A percentile compares a stretch with the other conserved stretches of the same genome.
phyloP scores from a whole-genome alignment of 148 eudicot species.

The Rhododendron vialii region DNA sequence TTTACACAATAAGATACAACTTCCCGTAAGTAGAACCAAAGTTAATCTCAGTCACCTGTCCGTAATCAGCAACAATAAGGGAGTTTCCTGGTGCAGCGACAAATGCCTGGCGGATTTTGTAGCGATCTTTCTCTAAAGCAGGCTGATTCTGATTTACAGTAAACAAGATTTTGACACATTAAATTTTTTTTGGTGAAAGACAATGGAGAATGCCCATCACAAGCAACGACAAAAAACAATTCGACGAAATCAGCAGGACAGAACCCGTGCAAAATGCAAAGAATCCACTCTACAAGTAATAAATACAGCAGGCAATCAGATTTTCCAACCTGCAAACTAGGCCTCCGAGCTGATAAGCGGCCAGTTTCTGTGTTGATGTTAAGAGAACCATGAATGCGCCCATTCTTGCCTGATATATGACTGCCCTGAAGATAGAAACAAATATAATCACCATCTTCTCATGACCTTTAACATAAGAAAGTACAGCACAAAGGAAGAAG shows the following conservation, averaged over 20 bases:
- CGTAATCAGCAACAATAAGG: constrained; percentile 96
- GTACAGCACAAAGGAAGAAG: neutral
- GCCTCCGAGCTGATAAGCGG: constrained; percentile 93
- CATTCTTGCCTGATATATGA: constrained; percentile 75
- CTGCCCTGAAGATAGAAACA: constrained; percentile 44
- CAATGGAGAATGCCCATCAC: neutral
- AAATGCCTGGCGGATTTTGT: constrained; percentile 96
- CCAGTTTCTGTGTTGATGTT: constrained; percentile 99
- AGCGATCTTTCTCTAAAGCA: constrained; percentile 95
- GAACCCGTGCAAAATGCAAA: neutral
- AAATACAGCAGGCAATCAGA: neutral
- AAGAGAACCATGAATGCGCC: constrained; percentile 93
- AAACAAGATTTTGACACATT: constrained; percentile 10
- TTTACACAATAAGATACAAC: neutral
- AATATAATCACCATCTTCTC: neutral
- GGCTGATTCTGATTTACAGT: constrained; percentile 75
- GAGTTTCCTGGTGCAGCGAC: constrained; percentile 90
- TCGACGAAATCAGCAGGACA: neutral
- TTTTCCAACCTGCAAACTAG: constrained; percentile 78
- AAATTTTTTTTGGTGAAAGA: constrained; percentile 1
- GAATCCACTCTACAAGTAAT: neutral
- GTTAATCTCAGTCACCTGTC: constrained; percentile 53
- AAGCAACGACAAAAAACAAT: neutral
- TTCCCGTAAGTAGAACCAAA: neutral
- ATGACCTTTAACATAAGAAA: neutral